Conservation (phyloP, 805 yeast species). For the Hanseniaspora thailandica region DNA sequence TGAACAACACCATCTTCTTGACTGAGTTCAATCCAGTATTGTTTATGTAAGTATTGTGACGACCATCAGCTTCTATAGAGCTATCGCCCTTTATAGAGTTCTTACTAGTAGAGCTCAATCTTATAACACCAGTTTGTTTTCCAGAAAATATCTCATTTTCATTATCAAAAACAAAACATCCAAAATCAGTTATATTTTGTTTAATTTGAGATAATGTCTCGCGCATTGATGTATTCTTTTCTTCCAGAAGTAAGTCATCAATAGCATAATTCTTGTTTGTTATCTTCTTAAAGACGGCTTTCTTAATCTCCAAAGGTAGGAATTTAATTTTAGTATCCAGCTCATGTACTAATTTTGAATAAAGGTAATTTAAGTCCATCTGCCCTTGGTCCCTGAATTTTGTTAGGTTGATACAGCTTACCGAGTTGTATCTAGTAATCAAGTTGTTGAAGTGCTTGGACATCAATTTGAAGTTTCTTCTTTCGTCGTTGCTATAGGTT, state of each 20-base stretch:
- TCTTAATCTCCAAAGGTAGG: slow-evolving; percentile 2
- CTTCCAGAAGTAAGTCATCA: slow-evolving; percentile 33
- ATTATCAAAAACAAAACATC: slow-evolving; percentile 69
- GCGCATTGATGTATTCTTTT: slow-evolving; percentile 26
- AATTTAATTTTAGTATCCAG: neutral
- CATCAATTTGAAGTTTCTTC: slow-evolving; percentile 29
- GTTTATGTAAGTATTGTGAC: neutral
- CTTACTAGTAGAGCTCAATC: slow-evolving; percentile 44
- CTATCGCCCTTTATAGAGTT: slow-evolving; percentile 4
- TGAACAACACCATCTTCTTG: slow-evolving; percentile 72
- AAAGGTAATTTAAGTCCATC: slow-evolving; percentile 51
- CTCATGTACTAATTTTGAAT: slow-evolving; percentile 23
- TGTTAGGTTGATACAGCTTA: slow-evolving; percentile 68
- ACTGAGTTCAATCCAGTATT: slow-evolving; percentile 63
- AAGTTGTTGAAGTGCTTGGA: slow-evolving; percentile 67
- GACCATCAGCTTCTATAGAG: neutral
- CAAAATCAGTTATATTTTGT: slow-evolving; percentile 63
- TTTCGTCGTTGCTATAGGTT: slow-evolving; percentile 8
- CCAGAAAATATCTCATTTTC: slow-evolving; percentile 47
- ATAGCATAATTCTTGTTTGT: slow-evolving; percentile 6
- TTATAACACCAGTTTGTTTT: slow-evolving; percentile 80
- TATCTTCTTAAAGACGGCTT: neutral
- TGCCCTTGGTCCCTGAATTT: slow-evolving; percentile 56
- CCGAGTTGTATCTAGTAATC: slow-evolving; percentile 66
- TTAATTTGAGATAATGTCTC: slow-evolving; percentile 41